These are phyloP conservation scores for Colletotrichum sp. DNA, from an alignment of 2,329 filamentous ascomycete genomes.

Conservation along the genomic window DNA sequence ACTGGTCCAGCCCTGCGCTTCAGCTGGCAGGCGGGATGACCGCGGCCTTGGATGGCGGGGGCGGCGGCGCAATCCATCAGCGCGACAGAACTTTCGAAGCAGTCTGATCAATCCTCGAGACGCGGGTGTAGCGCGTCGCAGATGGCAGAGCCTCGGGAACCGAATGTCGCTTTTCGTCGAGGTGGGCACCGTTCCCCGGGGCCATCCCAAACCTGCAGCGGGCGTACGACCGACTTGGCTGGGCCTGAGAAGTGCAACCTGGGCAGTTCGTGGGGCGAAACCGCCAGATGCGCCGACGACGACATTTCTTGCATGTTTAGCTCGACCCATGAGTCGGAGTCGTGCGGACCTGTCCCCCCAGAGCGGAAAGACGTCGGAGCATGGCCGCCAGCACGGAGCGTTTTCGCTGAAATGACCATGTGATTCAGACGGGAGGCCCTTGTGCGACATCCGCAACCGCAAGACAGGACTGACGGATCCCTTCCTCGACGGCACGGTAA, in stretches of 20 bases:
- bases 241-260: background rate
- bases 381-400: background rate
- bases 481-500: background rate
- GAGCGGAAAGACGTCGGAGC: background rate
- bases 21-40: background rate
- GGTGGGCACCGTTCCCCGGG: background rate
- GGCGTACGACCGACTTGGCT: background rate
- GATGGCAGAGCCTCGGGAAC: background rate
- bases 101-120: background rate
- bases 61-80: background rate
- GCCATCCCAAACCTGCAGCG: background rate
- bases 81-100: background rate
- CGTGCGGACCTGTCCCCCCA: background rate
- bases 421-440: background rate
- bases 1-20: slow-evolving; percentile 6
- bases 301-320: background rate
- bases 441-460: background rate
- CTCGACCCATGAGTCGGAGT: background rate
- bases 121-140: background rate
- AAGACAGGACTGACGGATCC: background rate
- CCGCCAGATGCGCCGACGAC: background rate
- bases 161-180: background rate
- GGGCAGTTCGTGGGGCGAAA: background rate
- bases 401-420: background rate
- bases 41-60: background rate